Conservation (phyloP, 768 basidiomycete species). For the Phylloporus arenicola region DNA sequence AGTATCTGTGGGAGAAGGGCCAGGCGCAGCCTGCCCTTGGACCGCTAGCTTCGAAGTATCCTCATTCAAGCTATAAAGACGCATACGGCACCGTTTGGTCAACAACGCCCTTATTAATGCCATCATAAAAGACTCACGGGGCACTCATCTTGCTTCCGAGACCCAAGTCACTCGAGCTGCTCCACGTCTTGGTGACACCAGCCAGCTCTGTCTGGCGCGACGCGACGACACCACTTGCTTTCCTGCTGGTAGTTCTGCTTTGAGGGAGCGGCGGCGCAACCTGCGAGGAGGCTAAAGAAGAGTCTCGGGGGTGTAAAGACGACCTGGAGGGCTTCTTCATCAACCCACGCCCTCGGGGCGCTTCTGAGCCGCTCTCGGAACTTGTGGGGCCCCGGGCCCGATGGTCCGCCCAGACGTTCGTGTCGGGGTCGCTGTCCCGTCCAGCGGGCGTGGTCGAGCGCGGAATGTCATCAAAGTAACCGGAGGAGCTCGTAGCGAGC, state of each 20-base stretch:
- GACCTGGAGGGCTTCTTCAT: conserved; percentile 21
- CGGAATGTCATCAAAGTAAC: conserved; percentile 25
- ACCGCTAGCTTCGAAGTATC: conserved; percentile 17
- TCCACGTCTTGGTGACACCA: conserved; percentile 31
- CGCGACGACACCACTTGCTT: conserved; percentile 20
- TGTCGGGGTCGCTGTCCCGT: conserved; percentile 17
- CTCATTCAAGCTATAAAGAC: conserved; percentile 16
- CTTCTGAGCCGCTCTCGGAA: conserved; percentile 21
- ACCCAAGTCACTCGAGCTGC: conserved; percentile 21
- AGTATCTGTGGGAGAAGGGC: conserved; percentile 24
- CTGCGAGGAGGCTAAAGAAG: conserved; percentile 25
- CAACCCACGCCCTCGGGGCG: conserved; percentile 14
- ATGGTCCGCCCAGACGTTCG: conserved; percentile 29
- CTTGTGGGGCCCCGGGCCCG: neutral
- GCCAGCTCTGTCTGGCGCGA: conserved; percentile 27
- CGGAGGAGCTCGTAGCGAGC: neutral
- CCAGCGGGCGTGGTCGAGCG: conserved; percentile 23
- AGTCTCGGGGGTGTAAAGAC: conserved; percentile 21
- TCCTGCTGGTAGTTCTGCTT: conserved; percentile 25
- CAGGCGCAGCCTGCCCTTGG: conserved; percentile 9
- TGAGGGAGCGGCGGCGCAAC: conserved; percentile 7
- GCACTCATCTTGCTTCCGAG: conserved; percentile 14
- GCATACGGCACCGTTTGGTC: neutral
- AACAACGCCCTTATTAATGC: neutral
- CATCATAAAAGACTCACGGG: conserved; percentile 13